Conservation (phyloP, 176 grass and related monocot species). For the Chloris gayana region DNA sequence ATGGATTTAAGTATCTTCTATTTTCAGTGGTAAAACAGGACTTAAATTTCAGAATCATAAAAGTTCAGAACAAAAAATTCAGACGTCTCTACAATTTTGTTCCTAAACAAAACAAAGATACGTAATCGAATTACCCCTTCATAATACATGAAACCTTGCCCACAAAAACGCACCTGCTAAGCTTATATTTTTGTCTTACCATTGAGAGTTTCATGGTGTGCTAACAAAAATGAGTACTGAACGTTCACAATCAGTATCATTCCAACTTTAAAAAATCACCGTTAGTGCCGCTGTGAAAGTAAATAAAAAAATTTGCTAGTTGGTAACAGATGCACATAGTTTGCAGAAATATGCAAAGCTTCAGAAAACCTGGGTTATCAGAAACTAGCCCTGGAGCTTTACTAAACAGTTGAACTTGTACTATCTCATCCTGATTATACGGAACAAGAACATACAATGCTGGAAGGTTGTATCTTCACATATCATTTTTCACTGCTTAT, state of each 20-base stretch:
- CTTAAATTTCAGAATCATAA: too few species aligned
- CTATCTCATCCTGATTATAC: background rate
- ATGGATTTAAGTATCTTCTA: too few species aligned
- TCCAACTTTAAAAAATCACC: conserved; percentile 2
- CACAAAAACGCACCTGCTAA: background rate
- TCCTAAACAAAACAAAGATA: too few species aligned
- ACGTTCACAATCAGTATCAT: background rate
- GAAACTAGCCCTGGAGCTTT: background rate
- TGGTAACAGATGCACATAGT: conserved; percentile 6
- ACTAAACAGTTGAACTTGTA: background rate
- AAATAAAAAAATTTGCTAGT: conserved; percentile 4
- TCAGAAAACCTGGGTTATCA: background rate
- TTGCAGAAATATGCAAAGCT: background rate
- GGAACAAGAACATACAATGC: too few species aligned
- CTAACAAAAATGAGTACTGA: background rate
- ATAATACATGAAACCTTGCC: conserved; percentile 54
- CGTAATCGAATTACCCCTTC: too few species aligned
- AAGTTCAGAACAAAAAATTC: too few species aligned
- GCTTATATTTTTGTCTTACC: too few species aligned
- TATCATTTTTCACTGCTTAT: too few species aligned
- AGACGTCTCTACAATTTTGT: too few species aligned
- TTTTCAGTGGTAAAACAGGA: too few species aligned
- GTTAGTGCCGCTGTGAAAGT: background rate
- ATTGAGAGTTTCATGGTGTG: background rate
- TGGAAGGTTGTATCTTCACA: background rate